These are phyloP conservation scores for Delphinella strobiligena DNA, from an alignment of 2,329 filamentous ascomycete genomes.

Conservation along the genomic window DNA sequence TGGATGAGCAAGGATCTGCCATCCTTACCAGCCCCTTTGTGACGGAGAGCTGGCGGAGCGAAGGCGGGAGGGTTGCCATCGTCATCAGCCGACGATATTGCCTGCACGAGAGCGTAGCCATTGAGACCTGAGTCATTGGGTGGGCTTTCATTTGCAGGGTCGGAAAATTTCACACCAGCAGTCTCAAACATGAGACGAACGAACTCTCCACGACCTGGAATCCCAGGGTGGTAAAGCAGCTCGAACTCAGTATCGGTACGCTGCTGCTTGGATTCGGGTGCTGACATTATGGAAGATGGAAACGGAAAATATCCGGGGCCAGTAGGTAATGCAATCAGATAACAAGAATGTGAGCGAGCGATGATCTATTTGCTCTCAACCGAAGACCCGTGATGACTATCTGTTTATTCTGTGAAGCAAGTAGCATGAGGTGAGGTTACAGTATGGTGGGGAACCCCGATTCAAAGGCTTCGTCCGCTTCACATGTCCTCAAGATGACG, in stretches of 20 bases:
- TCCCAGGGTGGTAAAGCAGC: constrained; percentile 58
- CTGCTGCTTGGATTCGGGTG: constrained; percentile 6
- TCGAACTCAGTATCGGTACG: constrained; percentile 33
- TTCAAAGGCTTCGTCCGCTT: no score
- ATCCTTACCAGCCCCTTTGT: constrained; percentile 36
- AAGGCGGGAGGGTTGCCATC: constrained; percentile 50
- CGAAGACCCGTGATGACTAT: no score
- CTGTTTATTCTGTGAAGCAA: no score
- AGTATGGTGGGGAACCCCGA: no score
- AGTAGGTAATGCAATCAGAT: no score
- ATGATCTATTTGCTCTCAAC: no score
- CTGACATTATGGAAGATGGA: constrained; percentile 2
- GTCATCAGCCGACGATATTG: constrained; percentile 38
- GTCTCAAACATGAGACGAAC: constrained; percentile 64
- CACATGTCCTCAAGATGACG: no score
- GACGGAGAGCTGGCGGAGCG: constrained; percentile 53
- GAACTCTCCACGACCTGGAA: constrained; percentile 65
- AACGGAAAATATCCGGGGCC: no score
- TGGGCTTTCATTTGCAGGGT: constrained; percentile 38
- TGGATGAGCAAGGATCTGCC: constrained; percentile 47
- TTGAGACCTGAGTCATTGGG: constrained; percentile 34
- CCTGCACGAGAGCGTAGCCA: constrained; percentile 41
- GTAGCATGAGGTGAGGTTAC: no score
- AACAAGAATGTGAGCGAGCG: no score
- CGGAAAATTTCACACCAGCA: constrained; percentile 50